Conservation (phyloP, 1,139 yeast genomes). For the Blastobotrys buckinghamii region DNA sequence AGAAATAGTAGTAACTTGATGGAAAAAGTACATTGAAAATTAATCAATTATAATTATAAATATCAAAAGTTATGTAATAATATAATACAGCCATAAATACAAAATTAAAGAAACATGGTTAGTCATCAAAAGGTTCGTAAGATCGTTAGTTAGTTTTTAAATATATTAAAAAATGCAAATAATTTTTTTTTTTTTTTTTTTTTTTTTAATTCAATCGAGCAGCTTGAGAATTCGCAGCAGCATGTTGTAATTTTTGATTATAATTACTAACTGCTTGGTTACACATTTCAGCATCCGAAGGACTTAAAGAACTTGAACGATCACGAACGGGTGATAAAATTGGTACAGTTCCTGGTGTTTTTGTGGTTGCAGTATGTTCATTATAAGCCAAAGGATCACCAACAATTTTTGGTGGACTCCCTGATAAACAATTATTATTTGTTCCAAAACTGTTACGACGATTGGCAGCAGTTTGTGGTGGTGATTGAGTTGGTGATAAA, state of each 20-base stretch:
- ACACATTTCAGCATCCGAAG: slow-evolving; percentile 7
- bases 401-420: slow-evolving; percentile 5
- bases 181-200: background rate
- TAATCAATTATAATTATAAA: background rate
- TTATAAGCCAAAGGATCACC: slow-evolving; percentile 8
- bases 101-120: background rate
- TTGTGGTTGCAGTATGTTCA: slow-evolving; percentile 1
- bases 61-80: background rate
- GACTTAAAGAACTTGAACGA: slow-evolving; percentile 6
- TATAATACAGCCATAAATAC: background rate
- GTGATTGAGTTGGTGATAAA: background rate
- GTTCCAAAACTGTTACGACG: background rate
- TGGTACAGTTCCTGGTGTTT: slow-evolving; percentile 9
- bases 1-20: slow-evolving; percentile 8
- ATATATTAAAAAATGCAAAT: background rate
- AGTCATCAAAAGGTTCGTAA: background rate
- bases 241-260: background rate
- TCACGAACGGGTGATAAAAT: slow-evolving; percentile 9
- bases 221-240: background rate
- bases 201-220: background rate
- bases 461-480: background rate
- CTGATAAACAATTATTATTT: background rate
- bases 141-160: background rate
- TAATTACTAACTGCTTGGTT: slow-evolving; percentile 1
- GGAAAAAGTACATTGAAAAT: background rate